Conservation (phyloP, 108 stramenopile genomes). For the Nannochloropsis granulata region DNA sequence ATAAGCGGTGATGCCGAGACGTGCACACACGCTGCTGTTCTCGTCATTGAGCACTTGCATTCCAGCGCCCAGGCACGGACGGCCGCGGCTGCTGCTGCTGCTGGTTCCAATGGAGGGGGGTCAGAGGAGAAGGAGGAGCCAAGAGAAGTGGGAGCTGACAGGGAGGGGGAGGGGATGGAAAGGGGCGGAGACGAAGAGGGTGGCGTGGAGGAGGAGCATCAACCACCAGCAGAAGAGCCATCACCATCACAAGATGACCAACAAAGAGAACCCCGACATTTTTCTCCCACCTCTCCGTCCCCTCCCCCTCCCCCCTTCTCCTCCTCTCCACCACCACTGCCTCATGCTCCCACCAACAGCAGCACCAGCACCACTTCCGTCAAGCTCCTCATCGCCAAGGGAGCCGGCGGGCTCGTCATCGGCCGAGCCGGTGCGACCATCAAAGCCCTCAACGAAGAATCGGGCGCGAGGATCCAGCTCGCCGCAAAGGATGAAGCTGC, state of each 20-base stretch:
- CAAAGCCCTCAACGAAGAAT: constrained; percentile 24
- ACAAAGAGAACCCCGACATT: no score
- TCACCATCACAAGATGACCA: no score
- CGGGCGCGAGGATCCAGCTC: constrained; percentile 3
- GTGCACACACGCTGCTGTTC: neutral
- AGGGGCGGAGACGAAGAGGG: neutral
- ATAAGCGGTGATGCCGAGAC: constrained; percentile 20
- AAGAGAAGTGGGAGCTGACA: neutral
- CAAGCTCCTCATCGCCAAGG: neutral
- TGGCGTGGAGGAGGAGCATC: neutral
- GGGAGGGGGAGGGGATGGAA: neutral
- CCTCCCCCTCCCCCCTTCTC: neutral
- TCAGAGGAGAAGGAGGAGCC: neutral
- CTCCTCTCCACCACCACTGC: neutral
- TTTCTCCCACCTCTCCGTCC: neutral
- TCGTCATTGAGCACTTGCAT: neutral
- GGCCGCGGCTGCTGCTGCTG: neutral
- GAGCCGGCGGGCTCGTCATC: constrained; percentile 25
- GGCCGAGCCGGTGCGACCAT: constrained; percentile 32
- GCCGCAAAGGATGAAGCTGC: neutral
- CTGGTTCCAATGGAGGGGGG: neutral
- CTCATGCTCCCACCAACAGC: neutral
- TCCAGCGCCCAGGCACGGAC: neutral
- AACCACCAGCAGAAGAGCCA: neutral
- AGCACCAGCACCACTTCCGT: neutral